Evolutionary conservation across 495 filamentous ascomycete genomes (phyloP).

Genomic region (Tuber indicum): DNA sequence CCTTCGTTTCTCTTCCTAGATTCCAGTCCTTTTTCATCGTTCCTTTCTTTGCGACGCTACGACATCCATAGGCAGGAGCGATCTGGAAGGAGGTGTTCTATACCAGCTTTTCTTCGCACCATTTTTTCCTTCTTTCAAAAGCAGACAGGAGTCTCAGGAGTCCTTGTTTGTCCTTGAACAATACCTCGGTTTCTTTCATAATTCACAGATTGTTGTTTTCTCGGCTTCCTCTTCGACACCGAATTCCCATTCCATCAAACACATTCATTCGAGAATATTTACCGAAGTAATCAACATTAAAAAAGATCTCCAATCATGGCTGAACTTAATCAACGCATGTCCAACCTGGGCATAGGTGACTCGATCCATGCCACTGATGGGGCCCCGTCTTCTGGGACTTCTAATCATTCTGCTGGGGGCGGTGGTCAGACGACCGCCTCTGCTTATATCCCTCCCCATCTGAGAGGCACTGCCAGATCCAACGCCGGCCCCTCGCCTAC

Average conservation of each 20-base stretch:
- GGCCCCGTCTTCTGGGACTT: constrained; percentile 67
- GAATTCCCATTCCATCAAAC: constrained; percentile 14
- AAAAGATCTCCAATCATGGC: constrained; percentile 60
- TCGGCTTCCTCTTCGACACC: constrained; percentile 13
- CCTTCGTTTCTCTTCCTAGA: constrained; percentile 43
- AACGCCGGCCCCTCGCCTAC: constrained; percentile 43
- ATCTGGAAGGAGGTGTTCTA: constrained; percentile 16
- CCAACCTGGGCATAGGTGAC: constrained; percentile 35
- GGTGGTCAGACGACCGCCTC: constrained; percentile 49
- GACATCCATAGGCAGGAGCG: constrained; percentile 32
- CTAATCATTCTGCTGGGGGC: constrained; percentile 60
- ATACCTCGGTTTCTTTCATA: constrained; percentile 28
- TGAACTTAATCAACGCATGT: constrained; percentile 67
- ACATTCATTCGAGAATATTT: constrained; percentile 8
- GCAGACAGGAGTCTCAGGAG: constrained; percentile 30
- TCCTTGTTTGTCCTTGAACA: constrained; percentile 23
- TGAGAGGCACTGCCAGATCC: constrained; percentile 52
- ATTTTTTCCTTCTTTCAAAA: constrained; percentile 31
- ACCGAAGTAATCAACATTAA: constrained; percentile 10
- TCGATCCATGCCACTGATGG: constrained; percentile 47
- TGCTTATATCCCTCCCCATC: constrained; percentile 93
- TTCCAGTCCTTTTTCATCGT: constrained; percentile 43
- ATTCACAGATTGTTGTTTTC: constrained; percentile 5
- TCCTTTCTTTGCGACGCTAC: constrained; percentile 44
- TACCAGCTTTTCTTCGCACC: constrained; percentile 21